A percentile compares a stretch with the other conserved stretches of the same genome.
Conservation (phyloP, 176 grass and related monocot species). For the Carex cristatella region DNA sequence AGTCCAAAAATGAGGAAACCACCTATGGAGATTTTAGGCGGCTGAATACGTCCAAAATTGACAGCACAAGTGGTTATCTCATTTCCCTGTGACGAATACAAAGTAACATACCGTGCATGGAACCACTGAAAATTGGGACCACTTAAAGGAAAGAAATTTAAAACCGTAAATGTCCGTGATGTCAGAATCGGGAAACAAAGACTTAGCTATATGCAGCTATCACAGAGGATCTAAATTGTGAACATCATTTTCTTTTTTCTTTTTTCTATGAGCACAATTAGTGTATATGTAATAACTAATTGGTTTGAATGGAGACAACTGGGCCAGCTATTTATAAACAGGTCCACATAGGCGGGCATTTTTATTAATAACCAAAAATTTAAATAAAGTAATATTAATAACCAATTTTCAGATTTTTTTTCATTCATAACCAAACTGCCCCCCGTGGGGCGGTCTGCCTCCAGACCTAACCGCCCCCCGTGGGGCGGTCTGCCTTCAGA, state of each 20-base stretch:
- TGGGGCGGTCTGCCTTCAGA: too few relatives aligned
- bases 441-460: too few relatives aligned
- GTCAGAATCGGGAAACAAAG: neutral
- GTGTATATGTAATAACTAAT: neutral
- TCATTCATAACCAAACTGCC: too few relatives aligned
- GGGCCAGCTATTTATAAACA: neutral
- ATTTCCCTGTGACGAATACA: neutral
- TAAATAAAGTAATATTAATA: too few relatives aligned
- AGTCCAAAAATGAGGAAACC: neutral
- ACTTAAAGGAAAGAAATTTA: neutral
- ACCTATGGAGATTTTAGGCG: neutral
- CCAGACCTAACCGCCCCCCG: too few relatives aligned
- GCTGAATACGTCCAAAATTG: slow-evolving; percentile 1
- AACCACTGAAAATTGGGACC: neutral
- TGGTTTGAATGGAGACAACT: neutral
- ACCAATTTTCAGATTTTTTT: too few relatives aligned
- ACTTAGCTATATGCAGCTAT: neutral
- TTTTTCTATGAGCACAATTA: neutral
- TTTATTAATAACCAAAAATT: too few relatives aligned
- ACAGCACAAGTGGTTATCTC: neutral
- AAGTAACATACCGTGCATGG: neutral
- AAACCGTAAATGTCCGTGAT: neutral
- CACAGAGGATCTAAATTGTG: neutral
- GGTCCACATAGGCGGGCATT: too few relatives aligned
- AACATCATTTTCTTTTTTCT: neutral